phyloP scores from a whole-genome alignment of 495 filamentous ascomycete genomes.

The Endocarpon pusillum region DNA sequence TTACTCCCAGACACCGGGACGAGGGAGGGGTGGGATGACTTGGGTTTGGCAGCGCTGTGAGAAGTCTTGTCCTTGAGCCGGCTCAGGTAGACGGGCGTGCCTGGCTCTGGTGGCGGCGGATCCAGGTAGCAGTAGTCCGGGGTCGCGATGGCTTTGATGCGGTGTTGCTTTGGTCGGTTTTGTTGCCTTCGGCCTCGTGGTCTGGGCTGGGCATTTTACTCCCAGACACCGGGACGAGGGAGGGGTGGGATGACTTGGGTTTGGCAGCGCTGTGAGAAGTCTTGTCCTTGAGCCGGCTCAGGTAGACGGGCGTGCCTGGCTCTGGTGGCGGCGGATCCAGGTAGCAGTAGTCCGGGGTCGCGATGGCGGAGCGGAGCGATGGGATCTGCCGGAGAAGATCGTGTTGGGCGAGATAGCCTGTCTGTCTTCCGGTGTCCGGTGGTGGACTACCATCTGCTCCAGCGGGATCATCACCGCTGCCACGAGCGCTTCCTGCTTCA shows the following conservation, averaged over 20 bases:
- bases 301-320: constrained; percentile 30
- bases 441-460: neutral
- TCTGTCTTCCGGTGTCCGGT: constrained; percentile 10
- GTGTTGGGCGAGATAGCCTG: constrained; percentile 85
- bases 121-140: constrained; percentile 75
- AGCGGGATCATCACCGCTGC: constrained; percentile 1
- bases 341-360: constrained; percentile 74
- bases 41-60: too few species aligned
- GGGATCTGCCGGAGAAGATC: constrained; percentile 75
- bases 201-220: too few species aligned
- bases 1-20: too few species aligned
- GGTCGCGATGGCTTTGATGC: constrained; percentile 45
- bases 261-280: too few species aligned
- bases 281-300: constrained; percentile 19
- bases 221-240: too few species aligned
- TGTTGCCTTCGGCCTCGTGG: neutral
- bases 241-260: too few species aligned
- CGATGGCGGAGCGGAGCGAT: constrained; percentile 54
- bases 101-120: constrained; percentile 29
- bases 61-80: constrained; percentile 15
- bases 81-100: constrained; percentile 30
- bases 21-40: too few species aligned
- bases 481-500: constrained; percentile 4
- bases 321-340: constrained; percentile 34
- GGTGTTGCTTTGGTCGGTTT: constrained; percentile 3